These are phyloP conservation scores for Eutypa lata DNA, from an alignment of 2,329 filamentous ascomycete genomes.

Conservation along the genomic window DNA sequence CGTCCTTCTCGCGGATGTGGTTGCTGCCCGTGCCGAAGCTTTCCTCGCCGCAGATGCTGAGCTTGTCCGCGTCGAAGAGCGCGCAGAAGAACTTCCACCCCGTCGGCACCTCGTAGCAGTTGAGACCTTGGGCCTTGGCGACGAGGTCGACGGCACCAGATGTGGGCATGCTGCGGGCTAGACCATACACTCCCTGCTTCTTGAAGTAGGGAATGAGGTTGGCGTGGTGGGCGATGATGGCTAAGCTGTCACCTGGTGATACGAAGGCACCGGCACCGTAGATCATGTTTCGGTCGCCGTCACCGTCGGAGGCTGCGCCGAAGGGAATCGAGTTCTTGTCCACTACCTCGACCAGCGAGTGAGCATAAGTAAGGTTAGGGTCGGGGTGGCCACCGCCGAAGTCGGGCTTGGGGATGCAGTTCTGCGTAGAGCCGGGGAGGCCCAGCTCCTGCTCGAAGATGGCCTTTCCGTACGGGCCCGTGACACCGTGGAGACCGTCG, in stretches of 20 bases:
- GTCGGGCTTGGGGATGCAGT: slow-evolving; percentile 88
- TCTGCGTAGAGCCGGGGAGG: slow-evolving; percentile 74
- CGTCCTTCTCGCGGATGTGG: slow-evolving; percentile 99
- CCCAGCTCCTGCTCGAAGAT: slow-evolving; percentile 96
- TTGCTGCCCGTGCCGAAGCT: slow-evolving; percentile 97
- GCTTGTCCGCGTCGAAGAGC: slow-evolving; percentile 89
- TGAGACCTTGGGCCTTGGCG: slow-evolving; percentile 86
- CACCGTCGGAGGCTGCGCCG: slow-evolving; percentile 92
- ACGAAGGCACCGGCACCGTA: slow-evolving; percentile 97
- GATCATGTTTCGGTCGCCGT: slow-evolving; percentile 99
- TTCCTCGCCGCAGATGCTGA: slow-evolving; percentile 98
- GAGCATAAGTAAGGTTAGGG: slow-evolving; percentile 95
- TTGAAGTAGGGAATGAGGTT: slow-evolving; percentile 97
- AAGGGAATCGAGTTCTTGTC: slow-evolving; percentile 92
- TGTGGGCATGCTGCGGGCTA: slow-evolving; percentile 97
- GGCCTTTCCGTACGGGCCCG: slow-evolving; percentile 88
- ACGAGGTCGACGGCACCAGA: slow-evolving; percentile 94
- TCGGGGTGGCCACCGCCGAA: slow-evolving; percentile 98
- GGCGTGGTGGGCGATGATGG: slow-evolving; percentile 96
- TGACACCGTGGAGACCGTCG: slow-evolving; percentile 91
- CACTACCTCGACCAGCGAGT: slow-evolving; percentile 89
- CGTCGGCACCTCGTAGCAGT: slow-evolving; percentile 94
- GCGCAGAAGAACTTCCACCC: slow-evolving; percentile 99
- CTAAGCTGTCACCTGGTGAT: slow-evolving; percentile 92
- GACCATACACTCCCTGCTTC: slow-evolving; percentile 91